Percentiles rank a stretch among this genome's conserved stretches.
These are phyloP conservation scores for Peltaster fructicola DNA, from an alignment of 2,329 filamentous ascomycete genomes.

Conservation along the genomic window DNA sequence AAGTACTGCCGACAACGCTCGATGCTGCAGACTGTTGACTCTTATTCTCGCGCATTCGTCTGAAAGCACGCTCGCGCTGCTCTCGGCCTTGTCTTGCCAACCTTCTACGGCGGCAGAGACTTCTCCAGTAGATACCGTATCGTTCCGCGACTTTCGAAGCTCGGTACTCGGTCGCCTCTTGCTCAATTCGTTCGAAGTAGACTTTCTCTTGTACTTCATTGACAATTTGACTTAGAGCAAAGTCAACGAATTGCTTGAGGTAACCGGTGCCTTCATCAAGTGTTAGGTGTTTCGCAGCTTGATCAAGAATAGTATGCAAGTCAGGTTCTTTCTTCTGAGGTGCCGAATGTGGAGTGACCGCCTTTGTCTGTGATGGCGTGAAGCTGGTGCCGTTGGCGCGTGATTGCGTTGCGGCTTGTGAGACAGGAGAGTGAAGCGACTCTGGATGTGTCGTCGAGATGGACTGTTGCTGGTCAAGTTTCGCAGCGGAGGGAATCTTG, in stretches of 20 bases:
- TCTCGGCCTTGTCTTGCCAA: conserved; percentile 20
- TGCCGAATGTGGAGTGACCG: not conserved
- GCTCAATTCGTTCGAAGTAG: conserved; percentile 14
- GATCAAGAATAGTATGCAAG: conserved; percentile 13
- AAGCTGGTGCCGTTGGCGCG: too few relatives aligned
- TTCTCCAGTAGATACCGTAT: conserved; percentile 22
- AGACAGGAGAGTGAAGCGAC: too few relatives aligned
- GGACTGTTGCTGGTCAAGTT: too few relatives aligned
- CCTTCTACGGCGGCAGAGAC: conserved; percentile 18
- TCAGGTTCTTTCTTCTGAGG: conserved; percentile 4
- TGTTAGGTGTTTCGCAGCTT: conserved; percentile 22
- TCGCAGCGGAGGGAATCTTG: too few relatives aligned
- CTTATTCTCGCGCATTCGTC: conserved; percentile 10
- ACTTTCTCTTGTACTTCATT: conserved; percentile 17
- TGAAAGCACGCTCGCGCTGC: conserved; percentile 16
- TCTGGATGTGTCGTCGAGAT: too few relatives aligned
- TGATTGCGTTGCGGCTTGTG: too few relatives aligned
- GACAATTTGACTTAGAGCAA: conserved; percentile 19
- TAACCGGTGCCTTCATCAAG: conserved; percentile 23
- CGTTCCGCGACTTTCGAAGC: conserved; percentile 16
- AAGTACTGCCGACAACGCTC: too few relatives aligned
- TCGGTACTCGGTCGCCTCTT: conserved; percentile 17
- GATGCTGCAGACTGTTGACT: conserved; percentile 8
- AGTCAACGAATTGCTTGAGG: conserved; percentile 28
- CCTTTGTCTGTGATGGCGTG: not conserved